Base-by-base conservation (phyloP, 1,284 basidiomycete genomes). In the Ustilago shanxiensis region DNA sequence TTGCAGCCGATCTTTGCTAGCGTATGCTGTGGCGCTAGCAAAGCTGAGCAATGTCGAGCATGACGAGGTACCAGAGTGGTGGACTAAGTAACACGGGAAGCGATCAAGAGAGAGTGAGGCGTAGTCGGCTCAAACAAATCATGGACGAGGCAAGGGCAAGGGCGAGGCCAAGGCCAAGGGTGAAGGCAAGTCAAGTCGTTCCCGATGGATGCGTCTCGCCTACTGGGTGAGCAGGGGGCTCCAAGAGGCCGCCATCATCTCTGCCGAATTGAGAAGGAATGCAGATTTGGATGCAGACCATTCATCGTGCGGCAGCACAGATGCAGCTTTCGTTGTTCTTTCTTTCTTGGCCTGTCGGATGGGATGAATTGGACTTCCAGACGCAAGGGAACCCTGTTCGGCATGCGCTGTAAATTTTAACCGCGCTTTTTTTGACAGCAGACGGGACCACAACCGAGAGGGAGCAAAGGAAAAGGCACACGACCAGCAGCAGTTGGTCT, bases 1-100 rank as follows among this genome's bases (percentile, higher is more conserved):
- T 63, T 51, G 61, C 61, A 63, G 53, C 31, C 53, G 26, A 63
- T 31, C 37, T 44, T 44, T 20, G 41, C 20, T 55, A 56, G 35
- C 45, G 33, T 55, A 26, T 24, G 18, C 16, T 24, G 20, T 50
- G 28, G 45, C 28, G 57, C n/a, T 52, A 24, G 47, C 47, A 6
- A 49, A 13, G 22, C 20, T 49, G 47, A 49, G 28, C 47, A 49
- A 49, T 49, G 47, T n/a, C 22, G 47, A 28, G 47, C 47, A 49
- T 49, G 47, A 28, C 14, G 47, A 20, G 20, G 29, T 52, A 52
- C 28, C 50, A 33, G 26, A 29, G 16, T 31, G 50, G 11, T 52
- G 50, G 50, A 22, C 50, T 22, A 20, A 52, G 52, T 35, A 24
- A 14, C n/a, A 54, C 33, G 33, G 52, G 31, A 54, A 54, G 52